Evolutionary conservation across 2,329 filamentous ascomycete species (phyloP).

Genomic region (Tolypocladium tundrense): DNA sequence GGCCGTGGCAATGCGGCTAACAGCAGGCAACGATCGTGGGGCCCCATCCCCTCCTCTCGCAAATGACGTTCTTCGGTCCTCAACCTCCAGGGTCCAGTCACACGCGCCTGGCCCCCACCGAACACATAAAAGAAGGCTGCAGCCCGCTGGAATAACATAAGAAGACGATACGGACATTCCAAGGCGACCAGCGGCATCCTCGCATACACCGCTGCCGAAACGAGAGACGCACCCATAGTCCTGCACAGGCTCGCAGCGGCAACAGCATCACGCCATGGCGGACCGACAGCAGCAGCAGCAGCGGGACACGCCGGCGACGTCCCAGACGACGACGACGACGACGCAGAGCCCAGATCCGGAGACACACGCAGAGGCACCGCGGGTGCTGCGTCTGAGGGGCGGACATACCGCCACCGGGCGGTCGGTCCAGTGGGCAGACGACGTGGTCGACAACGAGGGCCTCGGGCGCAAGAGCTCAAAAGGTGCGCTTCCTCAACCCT

Average conservation of each 20-base stretch:
- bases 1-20: neutral
- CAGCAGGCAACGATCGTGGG: neutral
- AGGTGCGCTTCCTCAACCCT: conserved; percentile 38
- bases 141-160: neutral
- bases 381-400: conserved; percentile 42
- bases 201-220: neutral
- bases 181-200: neutral
- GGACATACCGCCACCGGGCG: conserved; percentile 35
- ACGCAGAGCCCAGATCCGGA: conserved; percentile 17
- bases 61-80: neutral
- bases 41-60: neutral
- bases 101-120: neutral
- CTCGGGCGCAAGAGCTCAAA: conserved; percentile 91
- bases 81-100: neutral
- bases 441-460: conserved; percentile 91
- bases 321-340: conserved; percentile 19
- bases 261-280: conserved; percentile 13
- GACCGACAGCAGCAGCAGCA: conserved; percentile 14
- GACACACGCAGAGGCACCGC: conserved; percentile 18
- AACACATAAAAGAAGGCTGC: neutral
- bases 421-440: conserved; percentile 83
- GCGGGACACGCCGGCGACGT: conserved; percentile 17
- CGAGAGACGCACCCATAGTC: neutral
- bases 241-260: neutral
- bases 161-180: neutral